Conservation (phyloP, 202 grass and related monocot species). For the Cymbopogon flexuosus region DNA sequence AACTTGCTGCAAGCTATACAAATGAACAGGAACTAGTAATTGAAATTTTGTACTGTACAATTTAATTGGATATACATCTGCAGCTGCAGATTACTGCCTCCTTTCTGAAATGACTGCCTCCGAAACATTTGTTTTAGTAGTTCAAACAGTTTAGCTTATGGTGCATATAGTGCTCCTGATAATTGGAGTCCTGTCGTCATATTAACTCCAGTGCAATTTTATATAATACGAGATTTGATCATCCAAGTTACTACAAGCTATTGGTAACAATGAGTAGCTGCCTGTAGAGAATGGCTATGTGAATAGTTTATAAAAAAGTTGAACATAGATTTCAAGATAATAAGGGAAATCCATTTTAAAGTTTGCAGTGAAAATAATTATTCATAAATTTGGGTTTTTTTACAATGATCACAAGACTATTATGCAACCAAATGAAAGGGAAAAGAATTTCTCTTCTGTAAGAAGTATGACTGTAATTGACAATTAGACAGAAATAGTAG, state of each 20-base stretch:
- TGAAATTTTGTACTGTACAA: neutral
- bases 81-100: neutral
- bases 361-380: neutral
- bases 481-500: neutral
- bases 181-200: neutral
- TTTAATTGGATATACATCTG: neutral
- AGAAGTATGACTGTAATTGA: neutral
- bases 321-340: conserved; percentile 1
- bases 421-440: neutral
- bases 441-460: neutral
- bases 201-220: neutral
- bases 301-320: neutral
- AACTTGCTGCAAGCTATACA: conserved; percentile 17
- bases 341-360: neutral
- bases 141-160: neutral
- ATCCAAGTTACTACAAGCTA: neutral
- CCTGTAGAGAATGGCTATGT: conserved; percentile 14
- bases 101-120: neutral
- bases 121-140: neutral
- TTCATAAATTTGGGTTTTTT: neutral
- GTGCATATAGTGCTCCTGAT: neutral
- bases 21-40: conserved; percentile 20
- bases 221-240: neutral
- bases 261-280: neutral
- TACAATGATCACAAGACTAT: neutral